phyloP scores from a whole-genome alignment of 345 rosid species.

The Aquilaria sinensis region DNA sequence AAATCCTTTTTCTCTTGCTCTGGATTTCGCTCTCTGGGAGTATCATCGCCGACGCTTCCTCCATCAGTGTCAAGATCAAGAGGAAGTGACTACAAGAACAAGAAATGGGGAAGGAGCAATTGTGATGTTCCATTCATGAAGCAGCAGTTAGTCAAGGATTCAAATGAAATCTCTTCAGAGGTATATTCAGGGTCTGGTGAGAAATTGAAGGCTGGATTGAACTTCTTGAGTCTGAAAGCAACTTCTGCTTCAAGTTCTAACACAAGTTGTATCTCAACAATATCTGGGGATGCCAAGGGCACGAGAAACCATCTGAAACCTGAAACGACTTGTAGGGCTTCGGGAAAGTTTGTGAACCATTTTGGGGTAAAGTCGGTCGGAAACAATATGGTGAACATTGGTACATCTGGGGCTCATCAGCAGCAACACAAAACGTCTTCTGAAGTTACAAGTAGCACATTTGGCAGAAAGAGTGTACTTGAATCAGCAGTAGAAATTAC shows the following conservation, averaged over 20 bases:
- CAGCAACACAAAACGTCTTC: constrained; percentile 18
- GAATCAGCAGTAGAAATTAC: constrained; percentile 29
- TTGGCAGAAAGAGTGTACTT: constrained; percentile 30
- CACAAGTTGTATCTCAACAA: constrained; percentile 22
- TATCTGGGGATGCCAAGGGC: constrained; percentile 13
- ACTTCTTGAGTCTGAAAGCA: constrained; percentile 23
- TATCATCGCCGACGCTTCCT: constrained; percentile 37
- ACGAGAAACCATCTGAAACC: constrained; percentile 14
- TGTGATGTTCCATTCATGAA: constrained; percentile 16
- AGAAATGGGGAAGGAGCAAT: constrained; percentile 21
- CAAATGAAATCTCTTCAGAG: constrained; percentile 19
- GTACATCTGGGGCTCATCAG: constrained; percentile 30
- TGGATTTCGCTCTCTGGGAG: constrained; percentile 16
- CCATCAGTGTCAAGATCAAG: constrained; percentile 54
- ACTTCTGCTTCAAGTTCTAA: constrained; percentile 16
- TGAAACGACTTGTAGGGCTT: neutral
- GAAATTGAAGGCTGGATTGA: constrained; percentile 26
- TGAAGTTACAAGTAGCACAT: constrained; percentile 30
- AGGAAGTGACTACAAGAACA: constrained; percentile 41
- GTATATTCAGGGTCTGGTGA: constrained; percentile 10
- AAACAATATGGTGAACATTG: constrained; percentile 27
- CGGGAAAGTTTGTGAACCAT: constrained; percentile 16
- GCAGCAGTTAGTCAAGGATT: constrained; percentile 23
- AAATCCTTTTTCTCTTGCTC: constrained; percentile 36
- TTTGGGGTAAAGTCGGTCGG: constrained; percentile 14